Evolutionary conservation across 2,329 filamentous ascomycete species (phyloP), one percentile per base, ranked within the genome.

Genomic region (Talaromyces funiculosus): DNA sequence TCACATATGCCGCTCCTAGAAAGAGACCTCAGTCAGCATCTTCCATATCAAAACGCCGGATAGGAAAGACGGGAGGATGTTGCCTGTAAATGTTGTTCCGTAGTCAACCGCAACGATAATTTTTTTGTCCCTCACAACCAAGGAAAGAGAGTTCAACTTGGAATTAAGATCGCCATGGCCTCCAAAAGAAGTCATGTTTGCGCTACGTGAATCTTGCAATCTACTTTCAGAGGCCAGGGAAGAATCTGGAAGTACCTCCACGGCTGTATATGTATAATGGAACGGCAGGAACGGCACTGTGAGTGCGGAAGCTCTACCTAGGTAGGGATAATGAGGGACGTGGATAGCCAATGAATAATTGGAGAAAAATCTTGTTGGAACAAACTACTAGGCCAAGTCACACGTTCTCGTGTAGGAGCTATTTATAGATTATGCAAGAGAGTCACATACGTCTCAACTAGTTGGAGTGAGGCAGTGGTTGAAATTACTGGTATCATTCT

Each of bases 41-140:
- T 22, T 10, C 6, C 20, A 18, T 8, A 3, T 6, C 18, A 22
- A 33, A n/a, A n/a, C n/a, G 6, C 9, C 12, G 9, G 18, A 42
- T 20, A 22, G 9, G 18, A n/a, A 29, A 18, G 26, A 26, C 22
- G 18, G 55, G 26, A 31, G 14, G 10, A 4, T 26, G 16, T 6
- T 40, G 64, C 66, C 66, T 1, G 66, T 66, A 33, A 57, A 66
- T 6, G 66, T 68, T 1, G 66, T 68, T 10, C 65, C 66, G 42
- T 64, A 68, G 31, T 68, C 66, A 1, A 67, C 61, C 2, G 64
- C 64, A 29, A 65, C 62, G 4, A 66, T 64, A 4, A 60, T 40
- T 22, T 56, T 60, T 10, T 31, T 40, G 16, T 22, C 38, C 18
- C 35, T 31, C 16, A 5, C 22, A 26, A 53, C 24, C 20, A 35